A percentile compares a stretch with the other conserved stretches of the same genome.
Evolutionary conservation across 148 eudicot species (phyloP).

Genomic region (Fallopia convolvulus): DNA sequence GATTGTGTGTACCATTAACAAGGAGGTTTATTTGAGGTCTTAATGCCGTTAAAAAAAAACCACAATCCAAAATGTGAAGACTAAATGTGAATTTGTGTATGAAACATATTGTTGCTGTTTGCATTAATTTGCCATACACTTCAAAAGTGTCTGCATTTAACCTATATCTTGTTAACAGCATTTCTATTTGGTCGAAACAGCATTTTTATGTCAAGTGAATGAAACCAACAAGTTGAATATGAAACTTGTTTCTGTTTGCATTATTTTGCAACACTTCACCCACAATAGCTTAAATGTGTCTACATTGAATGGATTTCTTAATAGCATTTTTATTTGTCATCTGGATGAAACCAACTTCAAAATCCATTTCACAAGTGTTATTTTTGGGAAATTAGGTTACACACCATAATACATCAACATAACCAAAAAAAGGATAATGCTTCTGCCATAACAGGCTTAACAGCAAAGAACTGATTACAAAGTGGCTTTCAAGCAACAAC

Average conservation of each 20-base stretch:
- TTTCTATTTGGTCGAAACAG: too few relatives aligned
- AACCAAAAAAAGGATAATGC: not conserved
- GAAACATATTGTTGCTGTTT: not conserved
- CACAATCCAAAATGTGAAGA: conserved; percentile 16
- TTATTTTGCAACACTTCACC: not conserved
- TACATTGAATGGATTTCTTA: too few relatives aligned
- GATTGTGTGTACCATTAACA: conserved; percentile 24
- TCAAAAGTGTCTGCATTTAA: too few relatives aligned
- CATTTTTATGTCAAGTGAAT: too few relatives aligned
- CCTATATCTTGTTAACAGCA: too few relatives aligned
- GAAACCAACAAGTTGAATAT: not conserved
- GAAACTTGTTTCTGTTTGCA: not conserved
- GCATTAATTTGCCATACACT: not conserved
- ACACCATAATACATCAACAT: not conserved
- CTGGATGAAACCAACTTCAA: not conserved
- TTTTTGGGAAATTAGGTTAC: not conserved
- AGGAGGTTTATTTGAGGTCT: conserved; percentile 29
- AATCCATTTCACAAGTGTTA: not conserved
- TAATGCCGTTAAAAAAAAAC: conserved; percentile 30
- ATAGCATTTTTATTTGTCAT: not conserved
- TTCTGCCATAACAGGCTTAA: not conserved
- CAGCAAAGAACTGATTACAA: not conserved
- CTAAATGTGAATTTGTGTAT: conserved; percentile 24
- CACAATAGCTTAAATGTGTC: not conserved
- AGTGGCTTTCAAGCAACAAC: conserved; percentile 6